phyloP scores from a whole-genome alignment of 2,329 filamentous ascomycete species.

The Alternaria arbusti region DNA sequence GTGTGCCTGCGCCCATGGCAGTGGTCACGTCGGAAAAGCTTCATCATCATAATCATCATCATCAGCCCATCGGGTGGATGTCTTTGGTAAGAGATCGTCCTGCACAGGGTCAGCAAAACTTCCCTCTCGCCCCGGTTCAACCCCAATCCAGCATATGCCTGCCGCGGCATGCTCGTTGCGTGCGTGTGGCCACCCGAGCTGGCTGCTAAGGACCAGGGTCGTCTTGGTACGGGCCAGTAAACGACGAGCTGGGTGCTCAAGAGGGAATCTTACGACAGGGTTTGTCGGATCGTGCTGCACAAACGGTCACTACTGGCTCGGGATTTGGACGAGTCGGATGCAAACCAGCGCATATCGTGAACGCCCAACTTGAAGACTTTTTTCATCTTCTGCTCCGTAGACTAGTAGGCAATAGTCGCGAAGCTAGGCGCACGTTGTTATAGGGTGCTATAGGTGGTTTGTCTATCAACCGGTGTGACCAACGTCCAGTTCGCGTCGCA shows the following conservation, averaged over 20 bases:
- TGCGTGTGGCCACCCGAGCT: not conserved
- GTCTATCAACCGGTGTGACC: not conserved
- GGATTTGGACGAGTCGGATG: slow-evolving; percentile 10
- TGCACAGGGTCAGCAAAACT: not conserved
- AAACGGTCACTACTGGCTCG: slow-evolving; percentile 1
- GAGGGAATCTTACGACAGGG: not conserved
- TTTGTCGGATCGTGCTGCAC: not conserved
- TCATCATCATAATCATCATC: slow-evolving; percentile 1
- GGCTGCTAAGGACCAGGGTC: not conserved
- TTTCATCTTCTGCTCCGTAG: slow-evolving; percentile 1
- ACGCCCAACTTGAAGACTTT: not conserved
- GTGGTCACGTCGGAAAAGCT: slow-evolving; percentile 3
- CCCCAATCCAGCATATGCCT: slow-evolving; percentile 1
- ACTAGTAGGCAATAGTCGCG: not conserved
- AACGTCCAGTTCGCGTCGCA: not conserved
- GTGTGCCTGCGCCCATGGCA: not conserved
- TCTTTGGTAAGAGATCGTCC: not conserved
- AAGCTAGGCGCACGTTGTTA: not conserved
- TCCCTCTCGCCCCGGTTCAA: not conserved
- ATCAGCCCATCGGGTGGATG: not conserved
- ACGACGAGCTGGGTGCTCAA: not conserved
- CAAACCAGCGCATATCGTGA: slow-evolving; percentile 2
- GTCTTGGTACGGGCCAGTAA: not conserved
- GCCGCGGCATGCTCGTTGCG: not conserved
- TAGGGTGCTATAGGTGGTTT: not conserved